Evolutionary conservation across 2,329 filamentous ascomycete species (phyloP), one percentile per base, ranked within the genome.

Genomic region (Chalaropsis ovoidea): DNA sequence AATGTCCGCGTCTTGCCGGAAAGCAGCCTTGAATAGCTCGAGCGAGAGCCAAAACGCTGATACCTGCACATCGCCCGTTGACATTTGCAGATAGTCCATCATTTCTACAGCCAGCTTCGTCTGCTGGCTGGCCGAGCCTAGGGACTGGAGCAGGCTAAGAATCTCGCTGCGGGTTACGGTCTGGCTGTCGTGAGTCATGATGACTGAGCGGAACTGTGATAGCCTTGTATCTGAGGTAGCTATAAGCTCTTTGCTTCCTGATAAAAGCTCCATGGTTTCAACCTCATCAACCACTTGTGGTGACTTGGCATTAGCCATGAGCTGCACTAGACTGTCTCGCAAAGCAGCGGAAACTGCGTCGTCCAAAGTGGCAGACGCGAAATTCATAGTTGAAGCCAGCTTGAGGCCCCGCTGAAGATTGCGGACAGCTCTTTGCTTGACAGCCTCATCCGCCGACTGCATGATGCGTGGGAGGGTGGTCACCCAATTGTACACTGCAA

Each of bases 11-110:
- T 80, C 78, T 1, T 77, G 75, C 3, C 76, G 73, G 19, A 83
- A 76, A 7, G 80, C 78, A 2, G 82, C 79, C 71, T 86, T 85
- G 8, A 92, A 75, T 1, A 93, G 80, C 69, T 88, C 84, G 66
- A 92, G 83, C 0, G 88, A 82, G 2, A 96, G 77, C 92, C 92
- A 96, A 70, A 90, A 88, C 2, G 86, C 84, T 13, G 90, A 84
- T 31, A 93, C 74, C 69, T 86, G 82, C 43, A 79, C 77, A 19
- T 83, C 77, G 0, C 83, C 82, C 3, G 15, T 42, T 2, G 80
- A 77, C 2, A 82, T 81, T 39, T 82, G 81, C 3, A 87, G 75
- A 65, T 82, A 81, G 58, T 84, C 81, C 31, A 92, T 76, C 74
- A 95, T 82, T 24, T 84, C 82, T 19, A 79, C 79, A 3, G 85